phyloP scores from a whole-genome alignment of 2,329 filamentous ascomycete genomes.

The Phoma herbarum region DNA sequence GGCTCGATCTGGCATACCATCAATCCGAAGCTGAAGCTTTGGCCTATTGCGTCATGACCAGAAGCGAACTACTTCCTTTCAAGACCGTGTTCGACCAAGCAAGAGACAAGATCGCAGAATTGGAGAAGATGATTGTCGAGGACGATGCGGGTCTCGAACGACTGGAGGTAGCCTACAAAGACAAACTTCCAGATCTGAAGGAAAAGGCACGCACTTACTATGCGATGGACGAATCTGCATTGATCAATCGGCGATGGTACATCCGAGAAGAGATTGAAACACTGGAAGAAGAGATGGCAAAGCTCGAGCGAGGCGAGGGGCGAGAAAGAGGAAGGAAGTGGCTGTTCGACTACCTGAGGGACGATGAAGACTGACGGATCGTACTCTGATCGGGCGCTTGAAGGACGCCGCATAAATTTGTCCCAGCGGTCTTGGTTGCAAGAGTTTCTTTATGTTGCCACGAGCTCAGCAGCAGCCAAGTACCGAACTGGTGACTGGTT shows the following conservation, averaged over 20 bases:
- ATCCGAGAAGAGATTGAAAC: background rate
- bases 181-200: background rate
- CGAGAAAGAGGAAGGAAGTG: background rate
- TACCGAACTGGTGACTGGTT: background rate
- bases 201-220: background rate
- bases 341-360: constrained; percentile 7
- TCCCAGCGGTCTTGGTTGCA: background rate
- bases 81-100: background rate
- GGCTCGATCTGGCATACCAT: constrained; percentile 19
- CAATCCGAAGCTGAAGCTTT: constrained; percentile 21
- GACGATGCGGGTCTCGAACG: background rate
- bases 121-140: background rate
- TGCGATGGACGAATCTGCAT: background rate
- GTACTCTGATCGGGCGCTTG: background rate
- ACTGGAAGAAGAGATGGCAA: background rate
- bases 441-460: background rate
- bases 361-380: background rate
- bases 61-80: constrained; percentile 9
- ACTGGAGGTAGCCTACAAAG: background rate
- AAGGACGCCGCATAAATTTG: background rate
- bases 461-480: background rate
- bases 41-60: constrained; percentile 9
- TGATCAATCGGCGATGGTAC: background rate
- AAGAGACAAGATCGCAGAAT: background rate
- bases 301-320: constrained; percentile 2